Evolutionary conservation across 2,329 filamentous ascomycete genomes (phyloP).

Genomic region (Orbilia oligospora): DNA sequence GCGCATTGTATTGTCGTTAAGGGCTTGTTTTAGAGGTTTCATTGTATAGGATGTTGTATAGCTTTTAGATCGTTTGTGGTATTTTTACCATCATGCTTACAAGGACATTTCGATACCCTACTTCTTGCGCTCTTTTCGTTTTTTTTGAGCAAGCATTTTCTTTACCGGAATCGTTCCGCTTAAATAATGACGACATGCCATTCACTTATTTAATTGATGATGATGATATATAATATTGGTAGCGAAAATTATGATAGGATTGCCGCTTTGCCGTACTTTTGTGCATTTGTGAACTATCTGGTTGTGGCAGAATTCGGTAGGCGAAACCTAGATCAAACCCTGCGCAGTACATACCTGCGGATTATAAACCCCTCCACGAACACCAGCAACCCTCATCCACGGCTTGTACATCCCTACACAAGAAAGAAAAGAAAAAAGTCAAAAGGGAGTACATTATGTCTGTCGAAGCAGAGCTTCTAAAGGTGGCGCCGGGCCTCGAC

Average conservation of each 20-base stretch:
- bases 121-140: slow-evolving; percentile 5
- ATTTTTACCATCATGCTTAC: neutral
- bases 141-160: neutral
- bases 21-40: slow-evolving; percentile 58
- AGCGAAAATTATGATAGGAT: neutral
- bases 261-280: slow-evolving; percentile 14
- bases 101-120: slow-evolving; percentile 37
- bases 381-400: slow-evolving; percentile 2
- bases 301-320: slow-evolving; percentile 27
- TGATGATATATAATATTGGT: slow-evolving; percentile 5
- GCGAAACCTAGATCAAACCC: slow-evolving; percentile 34
- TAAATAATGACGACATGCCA: no score
- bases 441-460: slow-evolving; percentile 23
- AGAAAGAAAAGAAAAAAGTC: neutral
- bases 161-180: neutral
- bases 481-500: slow-evolving; percentile 86
- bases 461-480: slow-evolving; percentile 55
- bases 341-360: neutral
- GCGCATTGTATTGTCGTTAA: slow-evolving; percentile 1
- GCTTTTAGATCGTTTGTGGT: slow-evolving; percentile 34
- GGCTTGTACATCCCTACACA: neutral
- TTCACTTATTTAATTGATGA: neutral
- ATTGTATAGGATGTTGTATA: slow-evolving; percentile 63
- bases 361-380: slow-evolving; percentile 1
- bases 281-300: no score